These are phyloP conservation scores for Boletus coccyginus DNA, from an alignment of 768 basidiomycete species.

Conservation along the genomic window DNA sequence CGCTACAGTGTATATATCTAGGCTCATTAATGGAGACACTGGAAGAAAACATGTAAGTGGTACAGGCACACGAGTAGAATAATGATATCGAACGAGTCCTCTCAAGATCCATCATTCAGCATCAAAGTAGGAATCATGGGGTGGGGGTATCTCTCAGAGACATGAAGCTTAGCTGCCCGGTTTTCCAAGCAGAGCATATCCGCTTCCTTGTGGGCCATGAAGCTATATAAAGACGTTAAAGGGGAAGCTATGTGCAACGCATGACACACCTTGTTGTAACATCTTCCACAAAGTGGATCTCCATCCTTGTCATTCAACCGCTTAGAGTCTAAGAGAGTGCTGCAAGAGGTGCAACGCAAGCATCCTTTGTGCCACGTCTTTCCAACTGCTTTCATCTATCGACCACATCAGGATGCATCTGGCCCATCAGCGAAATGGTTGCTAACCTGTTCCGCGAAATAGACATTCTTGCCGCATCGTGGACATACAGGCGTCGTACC, in stretches of 20 bases:
- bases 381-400: constrained; percentile 73
- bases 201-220: constrained; percentile 70
- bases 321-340: constrained; percentile 64
- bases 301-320: constrained; percentile 76
- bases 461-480: constrained; percentile 71
- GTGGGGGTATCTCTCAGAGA: background rate
- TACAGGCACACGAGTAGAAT: constrained; percentile 22
- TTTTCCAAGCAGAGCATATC: constrained; percentile 68
- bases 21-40: constrained; percentile 10
- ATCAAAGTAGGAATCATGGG: constrained; percentile 2
- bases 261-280: constrained; percentile 60
- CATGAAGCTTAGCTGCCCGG: constrained; percentile 36
- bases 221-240: constrained; percentile 41
- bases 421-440: background rate
- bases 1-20: constrained; percentile 10
- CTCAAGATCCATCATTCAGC: constrained; percentile 8
- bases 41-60: constrained; percentile 12
- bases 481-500: constrained; percentile 62
- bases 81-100: constrained; percentile 14
- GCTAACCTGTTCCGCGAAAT: constrained; percentile 79
- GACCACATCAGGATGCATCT: constrained; percentile 2
- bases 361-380: constrained; percentile 80
- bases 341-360: constrained; percentile 73
- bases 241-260: background rate
- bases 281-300: constrained; percentile 64